Evolutionary conservation across 2,329 filamentous ascomycete genomes (phyloP).

Genomic region (Epichloe glyceriae): DNA sequence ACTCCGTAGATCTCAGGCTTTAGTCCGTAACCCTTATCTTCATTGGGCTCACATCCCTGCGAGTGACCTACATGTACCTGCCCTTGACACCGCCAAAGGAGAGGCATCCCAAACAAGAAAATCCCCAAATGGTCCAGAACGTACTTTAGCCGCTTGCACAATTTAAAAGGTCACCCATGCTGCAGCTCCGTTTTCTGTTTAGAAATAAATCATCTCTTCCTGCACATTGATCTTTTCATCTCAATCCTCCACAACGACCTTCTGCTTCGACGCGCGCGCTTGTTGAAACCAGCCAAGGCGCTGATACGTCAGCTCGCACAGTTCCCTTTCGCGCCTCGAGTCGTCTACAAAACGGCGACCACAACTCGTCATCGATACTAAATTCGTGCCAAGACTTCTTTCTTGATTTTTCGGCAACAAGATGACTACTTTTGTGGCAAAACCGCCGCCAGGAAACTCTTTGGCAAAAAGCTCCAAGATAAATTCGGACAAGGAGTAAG

Average conservation of each 20-base stretch:
- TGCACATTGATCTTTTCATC: neutral
- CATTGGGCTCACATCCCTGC: too few relatives aligned
- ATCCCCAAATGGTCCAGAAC: neutral
- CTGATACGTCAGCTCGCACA: neutral
- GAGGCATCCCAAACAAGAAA: neutral
- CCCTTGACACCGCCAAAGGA: neutral
- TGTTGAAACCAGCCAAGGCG: neutral
- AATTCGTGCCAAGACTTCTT: neutral
- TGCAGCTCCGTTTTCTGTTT: neutral
- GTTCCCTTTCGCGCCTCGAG: neutral
- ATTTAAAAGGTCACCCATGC: neutral
- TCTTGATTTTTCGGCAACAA: neutral
- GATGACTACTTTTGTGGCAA: slow-evolving; percentile 42
- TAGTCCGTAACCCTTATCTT: too few relatives aligned
- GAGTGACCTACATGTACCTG: too few relatives aligned
- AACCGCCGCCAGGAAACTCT: slow-evolving; percentile 40
- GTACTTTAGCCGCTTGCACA: neutral
- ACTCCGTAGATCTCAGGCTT: too few relatives aligned
- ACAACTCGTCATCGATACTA: neutral
- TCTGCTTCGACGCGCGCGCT: neutral
- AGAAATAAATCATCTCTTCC: neutral
- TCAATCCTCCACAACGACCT: neutral
- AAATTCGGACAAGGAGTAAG: slow-evolving; percentile 44
- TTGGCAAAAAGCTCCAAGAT: slow-evolving; percentile 43
- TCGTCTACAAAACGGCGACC: neutral